A percentile compares a stretch with the other conserved stretches of the same genome.
phyloP scores from a whole-genome alignment of 1,139 yeast species.

The Candida smagusa region DNA sequence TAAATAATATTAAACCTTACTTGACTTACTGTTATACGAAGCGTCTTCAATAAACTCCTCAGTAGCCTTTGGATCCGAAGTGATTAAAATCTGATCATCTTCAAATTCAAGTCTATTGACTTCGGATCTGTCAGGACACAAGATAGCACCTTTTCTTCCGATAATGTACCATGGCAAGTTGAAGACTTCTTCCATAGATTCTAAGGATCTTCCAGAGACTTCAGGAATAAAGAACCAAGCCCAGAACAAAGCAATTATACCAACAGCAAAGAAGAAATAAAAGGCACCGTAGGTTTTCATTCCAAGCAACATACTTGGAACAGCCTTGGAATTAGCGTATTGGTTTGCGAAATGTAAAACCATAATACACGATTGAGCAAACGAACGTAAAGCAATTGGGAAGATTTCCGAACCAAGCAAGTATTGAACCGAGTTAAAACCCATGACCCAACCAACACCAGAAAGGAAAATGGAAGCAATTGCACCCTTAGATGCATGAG shows the following conservation, averaged over 20 bases:
- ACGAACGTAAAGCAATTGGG: constrained; percentile 21
- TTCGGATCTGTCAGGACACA: constrained; percentile 23
- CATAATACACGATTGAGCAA: constrained; percentile 21
- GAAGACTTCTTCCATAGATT: constrained; percentile 23
- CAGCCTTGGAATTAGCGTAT: constrained; percentile 23
- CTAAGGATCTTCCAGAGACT: constrained; percentile 24
- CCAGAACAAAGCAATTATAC: constrained; percentile 17
- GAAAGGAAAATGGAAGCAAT: constrained; percentile 20
- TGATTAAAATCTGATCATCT: constrained; percentile 5
- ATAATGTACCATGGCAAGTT: constrained; percentile 25
- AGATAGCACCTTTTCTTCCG: constrained; percentile 21
- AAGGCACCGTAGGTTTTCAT: constrained; percentile 18
- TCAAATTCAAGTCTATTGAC: constrained; percentile 16
- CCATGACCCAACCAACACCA: constrained; percentile 26
- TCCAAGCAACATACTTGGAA: constrained; percentile 21
- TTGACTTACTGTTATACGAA: constrained; percentile 4
- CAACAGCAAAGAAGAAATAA: constrained; percentile 18
- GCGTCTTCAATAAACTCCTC: constrained; percentile 10
- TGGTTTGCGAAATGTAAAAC: constrained; percentile 24
- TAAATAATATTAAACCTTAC: constrained; percentile 7
- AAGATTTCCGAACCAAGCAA: constrained; percentile 22
- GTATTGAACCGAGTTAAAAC: constrained; percentile 22
- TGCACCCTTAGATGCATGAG: constrained; percentile 16
- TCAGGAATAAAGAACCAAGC: constrained; percentile 23
- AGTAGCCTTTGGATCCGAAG: constrained; percentile 7